A percentile compares a stretch with the other conserved stretches of the same genome.
These are phyloP conservation scores for Pythium monospermum DNA, from an alignment of 352 stramenopile species.

Conservation along the genomic window DNA sequence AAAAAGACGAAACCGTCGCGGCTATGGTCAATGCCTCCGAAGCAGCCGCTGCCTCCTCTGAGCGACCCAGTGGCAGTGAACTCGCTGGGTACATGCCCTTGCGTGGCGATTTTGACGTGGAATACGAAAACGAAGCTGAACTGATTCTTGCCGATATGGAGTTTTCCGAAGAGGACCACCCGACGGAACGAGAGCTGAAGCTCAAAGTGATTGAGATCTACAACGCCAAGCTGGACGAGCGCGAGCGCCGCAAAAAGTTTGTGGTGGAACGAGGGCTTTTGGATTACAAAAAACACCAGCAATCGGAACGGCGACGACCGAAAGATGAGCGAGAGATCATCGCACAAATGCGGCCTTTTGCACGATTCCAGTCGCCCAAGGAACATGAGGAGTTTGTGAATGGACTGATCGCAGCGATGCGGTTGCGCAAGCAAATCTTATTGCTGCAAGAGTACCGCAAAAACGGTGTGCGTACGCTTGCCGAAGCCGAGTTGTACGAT, in stretches of 20 bases:
- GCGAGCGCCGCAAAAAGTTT: conserved; percentile 90
- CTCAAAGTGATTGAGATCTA: conserved; percentile 96
- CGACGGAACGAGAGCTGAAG: conserved; percentile 92
- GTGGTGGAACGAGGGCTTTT: conserved; percentile 87
- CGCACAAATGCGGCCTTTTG: conserved; percentile 92
- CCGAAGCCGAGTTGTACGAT: conserved; percentile 94
- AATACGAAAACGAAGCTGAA: conserved; percentile 98
- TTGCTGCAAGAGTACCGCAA: conserved; percentile 95
- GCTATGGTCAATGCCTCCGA: conserved; percentile 16
- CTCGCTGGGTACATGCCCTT: conserved; percentile 95
- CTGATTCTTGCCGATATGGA: conserved; percentile 96
- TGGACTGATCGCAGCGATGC: conserved; percentile 88
- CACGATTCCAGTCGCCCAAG: conserved; percentile 90
- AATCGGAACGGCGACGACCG: conserved; percentile 84
- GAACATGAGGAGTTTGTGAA: conserved; percentile 93
- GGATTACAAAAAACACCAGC: conserved; percentile 93
- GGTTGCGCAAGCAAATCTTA: conserved; percentile 94
- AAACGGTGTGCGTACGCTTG: conserved; percentile 91
- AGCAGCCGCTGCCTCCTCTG: conserved; percentile 11
- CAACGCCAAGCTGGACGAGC: conserved; percentile 94
- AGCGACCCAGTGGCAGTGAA: conserved; percentile 41
- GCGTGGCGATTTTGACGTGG: conserved; percentile 96
- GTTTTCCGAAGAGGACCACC: conserved; percentile 85
- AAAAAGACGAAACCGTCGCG: conserved; percentile 11
- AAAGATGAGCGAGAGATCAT: conserved; percentile 95